Base-by-base conservation (phyloP, 768 basidiomycete genomes). In the Naganishia vaughanmartiniae region DNA sequence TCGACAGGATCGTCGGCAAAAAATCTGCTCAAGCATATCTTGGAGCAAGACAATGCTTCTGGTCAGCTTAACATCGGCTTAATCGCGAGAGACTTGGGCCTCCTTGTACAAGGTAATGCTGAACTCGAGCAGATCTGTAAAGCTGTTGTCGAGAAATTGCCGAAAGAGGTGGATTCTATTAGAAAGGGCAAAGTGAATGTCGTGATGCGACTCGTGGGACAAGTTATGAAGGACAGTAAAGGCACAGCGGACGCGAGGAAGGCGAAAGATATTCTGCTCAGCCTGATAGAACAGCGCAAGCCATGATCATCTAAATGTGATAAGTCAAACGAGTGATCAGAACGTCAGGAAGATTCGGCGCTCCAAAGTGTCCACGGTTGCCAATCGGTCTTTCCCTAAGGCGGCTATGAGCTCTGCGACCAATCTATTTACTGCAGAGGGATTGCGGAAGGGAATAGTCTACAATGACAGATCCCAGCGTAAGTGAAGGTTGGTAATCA, bases 141-240 rank as follows among this genome's bases (percentile, higher is more conserved):
- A 55, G 81, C 85, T n/a, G 89, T 88, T 0, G 87, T 96, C 34
- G 79, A 81, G 14, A 84, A 84, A 0, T 83, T 91, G 54, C 91
- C 91, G 0, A 81, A 83, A 48, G 90, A 92, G 76, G 87, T 85
- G 2, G 84, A 84, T 4, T 89, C 87, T 21, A 85, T 89, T 46
- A 85, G 85, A 19, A 83, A 83, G 21, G 93, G 94, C 0, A 89
- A 89, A 66, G 81, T 81, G n/a, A 89, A 88, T 70, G 91, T 91
- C 6, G 73, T 93, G 46, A 90, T 90, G 82, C 88, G 89, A 72
- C 84, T 97, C 54, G 84, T 94, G 0, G 93, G 93, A 0, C 84
- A 86, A 74, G 90, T 95, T 33, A 93, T 97, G 91, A 89, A 88
- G 80, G 80, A 85, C 60, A 90, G 88, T 73, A 83, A 86, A 70